phyloP scores from a whole-genome alignment of 306 rosid genomes.

The Boehmeria nivea region DNA sequence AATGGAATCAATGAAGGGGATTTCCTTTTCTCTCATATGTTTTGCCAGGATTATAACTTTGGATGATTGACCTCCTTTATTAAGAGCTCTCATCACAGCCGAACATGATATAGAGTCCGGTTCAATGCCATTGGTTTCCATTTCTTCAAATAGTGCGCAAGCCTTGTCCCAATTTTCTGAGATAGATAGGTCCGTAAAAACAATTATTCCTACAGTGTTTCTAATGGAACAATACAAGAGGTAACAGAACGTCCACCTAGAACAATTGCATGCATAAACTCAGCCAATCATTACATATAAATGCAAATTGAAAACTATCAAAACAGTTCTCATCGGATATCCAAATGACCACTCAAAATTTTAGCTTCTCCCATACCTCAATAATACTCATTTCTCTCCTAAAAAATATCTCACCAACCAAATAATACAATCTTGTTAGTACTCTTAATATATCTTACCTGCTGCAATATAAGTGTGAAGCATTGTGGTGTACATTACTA shows the following conservation, averaged over 20 bases:
- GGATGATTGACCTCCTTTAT: conserved; percentile 75
- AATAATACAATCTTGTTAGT: conserved; percentile 19
- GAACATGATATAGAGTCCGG: conserved; percentile 77
- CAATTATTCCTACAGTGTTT: too few relatives aligned
- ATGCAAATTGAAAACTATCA: too few relatives aligned
- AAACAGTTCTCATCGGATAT: too few relatives aligned
- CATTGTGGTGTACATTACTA: conserved; percentile 77
- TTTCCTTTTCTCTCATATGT: conserved; percentile 65
- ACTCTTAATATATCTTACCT: conserved; percentile 35
- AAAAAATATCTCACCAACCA: neutral
- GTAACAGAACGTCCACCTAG: too few relatives aligned
- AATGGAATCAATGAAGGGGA: conserved; percentile 68
- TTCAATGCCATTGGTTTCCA: conserved; percentile 54
- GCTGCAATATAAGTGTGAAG: conserved; percentile 63
- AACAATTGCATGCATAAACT: too few relatives aligned
- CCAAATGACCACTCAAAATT: too few relatives aligned
- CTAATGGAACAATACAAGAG: too few relatives aligned
- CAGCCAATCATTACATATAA: too few relatives aligned
- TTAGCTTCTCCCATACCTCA: too few relatives aligned
- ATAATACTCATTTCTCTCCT: too few relatives aligned
- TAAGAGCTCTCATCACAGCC: conserved; percentile 80
- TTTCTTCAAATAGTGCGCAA: conserved; percentile 61
- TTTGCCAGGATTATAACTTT: conserved; percentile 70
- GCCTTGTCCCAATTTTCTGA: conserved; percentile 85
- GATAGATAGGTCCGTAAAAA: conserved; percentile 12